Base-by-base conservation (phyloP, 75 land plant genomes). In the Cunninghamia lanceolata region DNA sequence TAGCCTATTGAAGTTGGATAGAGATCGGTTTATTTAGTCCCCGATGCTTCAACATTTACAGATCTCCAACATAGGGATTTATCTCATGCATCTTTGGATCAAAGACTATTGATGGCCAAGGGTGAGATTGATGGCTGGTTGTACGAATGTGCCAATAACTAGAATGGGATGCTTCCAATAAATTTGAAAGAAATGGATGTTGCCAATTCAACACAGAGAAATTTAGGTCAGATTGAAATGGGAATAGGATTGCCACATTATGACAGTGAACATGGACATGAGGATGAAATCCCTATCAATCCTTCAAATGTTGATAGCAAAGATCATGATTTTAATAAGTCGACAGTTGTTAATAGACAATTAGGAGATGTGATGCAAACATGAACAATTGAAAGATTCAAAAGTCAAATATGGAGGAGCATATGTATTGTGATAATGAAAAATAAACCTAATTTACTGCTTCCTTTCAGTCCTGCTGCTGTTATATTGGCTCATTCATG, bases 271-370 rank as follows among this genome's bases (percentile, higher is more conserved):
- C 45, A 83, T 74, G 87, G 86, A 77, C 66, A 81, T 56, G 91
- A 90, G 82, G 89, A 90, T 36, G 87, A 90, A 53, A 86, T 87
- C 71, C 87, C 86, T 35, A 85, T 84, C 25, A 90, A 66, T 32
- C 88, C 86, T 13, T 47, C 28, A 17, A 19, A 83, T 66, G 42
- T 21, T 32, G 15, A 85, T 30, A 86, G 76, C 38, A 90, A 88
- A 53, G 54, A 78, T 11, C 84, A 50, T 85, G 50, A 35, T 25
- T 30, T 86, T 36, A 70, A 84, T n/a, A n/a, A n/a, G n/a, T n/a
- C n/a, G 45, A 28, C 76, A 9, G 46, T 47, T 28, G 47, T n/a
- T 35, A 46, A 82, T n/a, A 70, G 66, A 68, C 43, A 11, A 83
- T 43, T 80, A 14, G 82, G 45, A n/a, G 47, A 80, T 28, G 50